A percentile compares a stretch with the other conserved stretches of the same genome.
Conservation (phyloP, 768 basidiomycete species). For the Tephrocybe sp. region DNA sequence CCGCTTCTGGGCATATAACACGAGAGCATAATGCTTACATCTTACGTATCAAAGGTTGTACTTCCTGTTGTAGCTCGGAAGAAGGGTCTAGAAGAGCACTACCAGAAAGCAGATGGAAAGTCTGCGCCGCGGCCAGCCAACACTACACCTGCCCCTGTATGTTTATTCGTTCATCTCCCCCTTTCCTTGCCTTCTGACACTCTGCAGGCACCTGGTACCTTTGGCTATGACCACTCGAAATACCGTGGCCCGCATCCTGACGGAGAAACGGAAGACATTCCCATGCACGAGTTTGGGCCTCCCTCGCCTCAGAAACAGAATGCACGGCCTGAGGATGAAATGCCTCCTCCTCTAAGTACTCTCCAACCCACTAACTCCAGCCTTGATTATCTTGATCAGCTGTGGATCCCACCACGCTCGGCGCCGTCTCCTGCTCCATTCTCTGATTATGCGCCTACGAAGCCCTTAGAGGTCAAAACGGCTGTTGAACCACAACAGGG, state of each 20-base stretch:
- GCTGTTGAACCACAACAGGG: slow-evolving; percentile 25
- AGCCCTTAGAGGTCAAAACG: slow-evolving; percentile 18
- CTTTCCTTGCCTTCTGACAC: background rate
- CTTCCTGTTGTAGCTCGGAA: slow-evolving; percentile 83
- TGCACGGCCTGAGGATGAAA: slow-evolving; percentile 20
- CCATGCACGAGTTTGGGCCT: slow-evolving; percentile 67
- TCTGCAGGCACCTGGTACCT: slow-evolving; percentile 74
- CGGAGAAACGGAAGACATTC: slow-evolving; percentile 37
- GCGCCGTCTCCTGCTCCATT: slow-evolving; percentile 62
- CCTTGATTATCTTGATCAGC: slow-evolving; percentile 21
- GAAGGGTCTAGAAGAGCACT: slow-evolving; percentile 71
- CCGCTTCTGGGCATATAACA: slow-evolving; percentile 4
- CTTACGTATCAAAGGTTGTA: slow-evolving; percentile 53
- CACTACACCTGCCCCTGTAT: slow-evolving; percentile 54
- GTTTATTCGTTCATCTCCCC: slow-evolving; percentile 22
- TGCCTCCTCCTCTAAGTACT: slow-evolving; percentile 18
- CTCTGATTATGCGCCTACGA: slow-evolving; percentile 49
- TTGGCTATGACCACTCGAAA: slow-evolving; percentile 75
- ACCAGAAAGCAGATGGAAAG: slow-evolving; percentile 68
- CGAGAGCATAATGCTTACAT: slow-evolving; percentile 10
- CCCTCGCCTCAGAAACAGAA: slow-evolving; percentile 20
- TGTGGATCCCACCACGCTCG: slow-evolving; percentile 26
- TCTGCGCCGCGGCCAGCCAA: slow-evolving; percentile 47
- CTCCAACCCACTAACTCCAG: slow-evolving; percentile 13
- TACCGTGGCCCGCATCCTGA: slow-evolving; percentile 48